These are phyloP conservation scores for Phlyctochytrium arcticum DNA, from an alignment of 192 early-diverging fungal genomes.

Conservation along the genomic window DNA sequence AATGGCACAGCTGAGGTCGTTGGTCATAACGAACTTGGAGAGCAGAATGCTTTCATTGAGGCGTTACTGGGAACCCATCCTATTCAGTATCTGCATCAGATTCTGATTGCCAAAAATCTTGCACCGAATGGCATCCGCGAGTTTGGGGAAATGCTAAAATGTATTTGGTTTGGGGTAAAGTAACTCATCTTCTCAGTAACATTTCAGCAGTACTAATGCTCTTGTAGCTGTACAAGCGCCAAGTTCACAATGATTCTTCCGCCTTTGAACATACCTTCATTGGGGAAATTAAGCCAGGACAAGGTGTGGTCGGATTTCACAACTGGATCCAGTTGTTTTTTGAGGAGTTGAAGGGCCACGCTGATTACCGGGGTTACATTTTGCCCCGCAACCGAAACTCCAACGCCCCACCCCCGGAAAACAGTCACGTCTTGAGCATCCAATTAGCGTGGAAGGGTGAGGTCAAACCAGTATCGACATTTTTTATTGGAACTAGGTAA, in stretches of 20 bases:
- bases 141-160: conserved; percentile 17
- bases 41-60: conserved; percentile 26
- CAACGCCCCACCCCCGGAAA: conserved; percentile 4
- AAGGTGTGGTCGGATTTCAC: conserved; percentile 33
- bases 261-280: conserved; percentile 40
- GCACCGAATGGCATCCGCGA: conserved; percentile 1
- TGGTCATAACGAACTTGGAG: conserved; percentile 3
- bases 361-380: conserved; percentile 35
- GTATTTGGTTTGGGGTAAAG: conserved; percentile 30
- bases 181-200: too few relatives aligned
- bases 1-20: conserved; percentile 21
- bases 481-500: conserved; percentile 31
- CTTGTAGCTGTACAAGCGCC: conserved; percentile 24
- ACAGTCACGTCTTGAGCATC: conserved; percentile 24
- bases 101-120: conserved; percentile 10
- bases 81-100: conserved; percentile 28
- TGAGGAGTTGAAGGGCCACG: conserved; percentile 28
- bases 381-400: conserved; percentile 5
- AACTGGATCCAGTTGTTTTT: conserved; percentile 37
- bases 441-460: conserved; percentile 35
- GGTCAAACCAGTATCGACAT: conserved; percentile 34
- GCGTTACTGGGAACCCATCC: conserved; percentile 14
- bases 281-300: conserved; percentile 22
- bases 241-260: conserved; percentile 23
- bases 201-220: neutral